These are phyloP conservation scores for Fraxinus sp. DNA, from an alignment of 305 asterid species.

Conservation along the genomic window DNA sequence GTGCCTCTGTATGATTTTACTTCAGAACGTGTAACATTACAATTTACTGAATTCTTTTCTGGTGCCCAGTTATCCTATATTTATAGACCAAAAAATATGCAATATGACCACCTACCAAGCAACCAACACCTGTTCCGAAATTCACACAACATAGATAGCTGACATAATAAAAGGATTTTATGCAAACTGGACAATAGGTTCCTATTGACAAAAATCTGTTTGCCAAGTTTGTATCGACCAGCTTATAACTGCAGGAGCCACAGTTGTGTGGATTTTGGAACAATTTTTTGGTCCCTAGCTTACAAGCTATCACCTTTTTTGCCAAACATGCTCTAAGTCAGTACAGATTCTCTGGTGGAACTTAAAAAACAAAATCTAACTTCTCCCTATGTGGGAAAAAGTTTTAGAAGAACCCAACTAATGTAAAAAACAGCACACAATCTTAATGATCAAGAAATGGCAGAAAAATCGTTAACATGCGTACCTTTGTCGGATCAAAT, in stretches of 20 bases:
- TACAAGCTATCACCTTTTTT: background rate
- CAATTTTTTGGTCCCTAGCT: background rate
- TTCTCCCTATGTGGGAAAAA: background rate
- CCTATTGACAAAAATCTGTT: no score
- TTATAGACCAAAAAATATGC: no score
- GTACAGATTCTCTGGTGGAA: background rate
- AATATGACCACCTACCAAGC: background rate
- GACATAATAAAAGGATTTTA: background rate
- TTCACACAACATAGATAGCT: background rate
- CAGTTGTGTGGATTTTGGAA: background rate
- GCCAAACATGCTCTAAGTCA: background rate
- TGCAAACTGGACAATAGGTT: background rate
- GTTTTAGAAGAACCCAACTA: background rate
- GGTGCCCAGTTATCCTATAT: no score
- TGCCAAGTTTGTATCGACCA: background rate
- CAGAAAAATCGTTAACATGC: background rate
- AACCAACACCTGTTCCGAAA: background rate
- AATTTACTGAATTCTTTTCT: no score
- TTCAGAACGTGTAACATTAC: no score
- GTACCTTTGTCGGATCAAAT: constrained; percentile 53
- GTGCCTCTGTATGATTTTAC: background rate
- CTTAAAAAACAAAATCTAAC: background rate
- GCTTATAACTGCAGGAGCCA: background rate
- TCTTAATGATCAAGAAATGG: background rate
- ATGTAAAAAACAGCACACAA: background rate